Conservation (phyloP, 495 filamentous ascomycete genomes). For the Daldinia concentrica region DNA sequence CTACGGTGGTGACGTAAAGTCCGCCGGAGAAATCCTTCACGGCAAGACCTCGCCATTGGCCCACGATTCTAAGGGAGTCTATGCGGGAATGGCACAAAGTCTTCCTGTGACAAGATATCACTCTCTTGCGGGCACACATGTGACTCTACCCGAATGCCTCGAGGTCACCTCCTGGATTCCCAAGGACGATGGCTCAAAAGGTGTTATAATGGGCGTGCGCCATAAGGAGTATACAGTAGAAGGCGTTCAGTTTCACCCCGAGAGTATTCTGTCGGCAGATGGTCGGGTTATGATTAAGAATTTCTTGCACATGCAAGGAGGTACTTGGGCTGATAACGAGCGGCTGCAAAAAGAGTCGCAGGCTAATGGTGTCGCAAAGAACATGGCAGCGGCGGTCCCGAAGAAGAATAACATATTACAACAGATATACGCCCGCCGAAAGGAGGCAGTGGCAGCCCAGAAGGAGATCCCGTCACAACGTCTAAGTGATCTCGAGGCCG, state of each 20-base stretch:
- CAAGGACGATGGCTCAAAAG: constrained; percentile 69
- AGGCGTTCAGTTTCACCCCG: constrained; percentile 97
- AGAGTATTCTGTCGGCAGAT: constrained; percentile 92
- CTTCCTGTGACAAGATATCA: constrained; percentile 95
- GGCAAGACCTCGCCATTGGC: constrained; percentile 92
- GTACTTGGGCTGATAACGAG: constrained; percentile 88
- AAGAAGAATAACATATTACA: constrained; percentile 87
- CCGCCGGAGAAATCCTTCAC: constrained; percentile 95
- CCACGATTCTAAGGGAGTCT: constrained; percentile 90
- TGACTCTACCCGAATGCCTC: constrained; percentile 84
- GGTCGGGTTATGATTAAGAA: constrained; percentile 91
- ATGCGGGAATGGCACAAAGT: constrained; percentile 76
- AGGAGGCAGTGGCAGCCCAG: constrained; percentile 78
- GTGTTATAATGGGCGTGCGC: constrained; percentile 94
- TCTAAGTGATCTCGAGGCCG: constrained; percentile 84
- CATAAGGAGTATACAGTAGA: constrained; percentile 91
- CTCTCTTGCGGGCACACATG: constrained; percentile 91
- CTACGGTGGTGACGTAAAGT: constrained; percentile 90
- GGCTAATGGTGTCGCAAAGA: constrained; percentile 33
- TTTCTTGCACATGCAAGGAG: constrained; percentile 84
- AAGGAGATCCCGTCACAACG: constrained; percentile 87
- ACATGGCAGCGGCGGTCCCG: constrained; percentile 40
- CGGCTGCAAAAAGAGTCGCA: constrained; percentile 54
- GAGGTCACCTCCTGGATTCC: constrained; percentile 91
- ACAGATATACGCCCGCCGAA: constrained; percentile 88